Base-by-base conservation (phyloP, 2,329 filamentous ascomycete species). In the Aureobasidium lini region DNA sequence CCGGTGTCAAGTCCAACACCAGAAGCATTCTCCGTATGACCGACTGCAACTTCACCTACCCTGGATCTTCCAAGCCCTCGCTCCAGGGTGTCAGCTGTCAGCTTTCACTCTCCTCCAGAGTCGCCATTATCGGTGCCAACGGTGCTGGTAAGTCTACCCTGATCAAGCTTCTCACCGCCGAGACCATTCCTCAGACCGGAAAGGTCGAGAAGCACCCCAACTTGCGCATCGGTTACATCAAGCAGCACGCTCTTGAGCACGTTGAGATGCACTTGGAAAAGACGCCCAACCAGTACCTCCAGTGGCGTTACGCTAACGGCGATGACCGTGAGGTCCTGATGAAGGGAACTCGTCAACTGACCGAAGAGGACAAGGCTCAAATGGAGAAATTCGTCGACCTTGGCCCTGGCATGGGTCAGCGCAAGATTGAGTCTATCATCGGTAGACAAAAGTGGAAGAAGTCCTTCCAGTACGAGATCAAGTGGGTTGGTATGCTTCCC, bases 261-360 rank as follows among this genome's bases (percentile, higher is more conserved):
- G 94, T 99, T 10, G 93, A 99, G 77, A 96, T 96, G 93, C 94
- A 99, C 71, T 80, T 97, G 67, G 94, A 99, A 76, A 99, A 99
- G 84, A 99, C 94, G 0, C 94, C 94, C 42, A 97, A 96, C 73
- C 94, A 99, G 76, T 99, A 99, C 71, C 83, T 99, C 36, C 94
- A 97, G 76, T 99, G 94, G 94, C 89, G 94, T 68, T 99, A 97
- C 72, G 90, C 90, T 68, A 90, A 97, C 70, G 94, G 94, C 70
- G 94, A 97, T 67, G 94, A 99, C 69, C 90, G 94, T 54, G 94
- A 99, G 73, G 93, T 97, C 42, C 84, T 95, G 75, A 85, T 99
- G 84, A 99, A 99, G 83, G 92, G 96, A 77, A 97, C 93, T 50
- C 91, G 94, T 77, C 81, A 92, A 57, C 78, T 97, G 61, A 96